Base-by-base conservation (phyloP, 192 early-diverging fungal genomes). In the Pilobolus umbonatus region DNA sequence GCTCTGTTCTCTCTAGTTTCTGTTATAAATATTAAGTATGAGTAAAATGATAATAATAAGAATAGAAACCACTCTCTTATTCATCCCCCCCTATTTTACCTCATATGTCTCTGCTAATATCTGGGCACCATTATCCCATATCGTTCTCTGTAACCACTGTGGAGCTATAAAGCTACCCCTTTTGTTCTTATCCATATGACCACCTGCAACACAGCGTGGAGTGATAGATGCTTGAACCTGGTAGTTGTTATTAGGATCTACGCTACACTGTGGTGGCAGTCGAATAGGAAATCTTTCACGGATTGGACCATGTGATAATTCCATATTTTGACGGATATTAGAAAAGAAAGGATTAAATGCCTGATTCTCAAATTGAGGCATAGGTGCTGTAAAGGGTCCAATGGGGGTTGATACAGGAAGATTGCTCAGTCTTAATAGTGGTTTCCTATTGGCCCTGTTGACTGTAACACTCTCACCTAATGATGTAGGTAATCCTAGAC, bases 1-100 rank as follows among this genome's bases (percentile, higher is more conserved):
- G 80, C 74, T 93, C 91, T 24, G 74, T 75, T 14, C 75, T 72
- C 54, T 88, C 87, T 25, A 88, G 71, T 64, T 75, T 75, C 71
- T 79, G 61, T 46, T 63, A 17, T 63, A 56, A 6, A 53, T 59
- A 17, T 51, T 62, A 11, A 66, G 51, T 47, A 74, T 57, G 56
- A 74, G 6, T 38, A 30, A 6, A 14, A 32, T 34, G 21, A 0
- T 6, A 22, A 25, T 26, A 10, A 31, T 30, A 14, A 44, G 5
- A 31, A 29, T 17, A 12, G 21, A 9, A 43, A 1, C 1, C 24
- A 28, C 2, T 39, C 21, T 31, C 15, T 28, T 7, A 35, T 44
- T 12, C 19, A 2, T 44, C n/a, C 19, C 9, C 6, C 17, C 12
- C 12, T 5, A 2, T 9, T 24, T 56, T 68, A 69, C 67, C 50